Evolutionary conservation across 2,329 filamentous ascomycete species (phyloP), one percentile per base, ranked within the genome.

Genomic region (Magnaporthiopsis rhizophila): DNA sequence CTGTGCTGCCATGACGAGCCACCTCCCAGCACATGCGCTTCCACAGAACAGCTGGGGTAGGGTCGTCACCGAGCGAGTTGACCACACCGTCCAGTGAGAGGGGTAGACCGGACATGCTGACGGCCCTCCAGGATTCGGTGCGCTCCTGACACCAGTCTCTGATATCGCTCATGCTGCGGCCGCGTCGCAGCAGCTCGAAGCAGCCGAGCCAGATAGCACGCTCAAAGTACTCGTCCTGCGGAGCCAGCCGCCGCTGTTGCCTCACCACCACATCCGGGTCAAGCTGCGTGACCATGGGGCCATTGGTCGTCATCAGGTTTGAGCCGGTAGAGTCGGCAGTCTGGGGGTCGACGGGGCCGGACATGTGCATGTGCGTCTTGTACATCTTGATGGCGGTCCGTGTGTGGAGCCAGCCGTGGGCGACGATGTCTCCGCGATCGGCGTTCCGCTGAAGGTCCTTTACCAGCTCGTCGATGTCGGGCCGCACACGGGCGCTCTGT

Each of bases 391-490:
- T 92, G 61, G 89, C 88, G 65, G 91, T 87, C 67, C 92, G 90
- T 0, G 95, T 97, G 74, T 97, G 92, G 67, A 97, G 85, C 91
- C 93, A 97, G 57, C 94, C 94, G 73, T 92, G 88, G 34, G 90
- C 87, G 78, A 95, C 91, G 12, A 93, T 86, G 62, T 93, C 91
- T 12, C 90, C 89, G 70, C 91, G 83, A 66, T 94, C 90, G 15
- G 91, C 89, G 67, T 87, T 87, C 66, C 86, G 83, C 73, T 93
- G 89, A 64, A 93, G 82, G 64, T 94, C 89, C 63, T 87, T 83
- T 62, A 93, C 89, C 34, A 96, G 79, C 32, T 88, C 85, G 68
- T 93, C 86, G 36, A 97, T 87, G 67, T 90, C 87, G 57, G 87
- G 87, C 3, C 86, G 84, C 32, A 85, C 83, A 62, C 88, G 85